phyloP scores from a whole-genome alignment of 1,284 basidiomycete species.

The Coniferiporia weirii region DNA sequence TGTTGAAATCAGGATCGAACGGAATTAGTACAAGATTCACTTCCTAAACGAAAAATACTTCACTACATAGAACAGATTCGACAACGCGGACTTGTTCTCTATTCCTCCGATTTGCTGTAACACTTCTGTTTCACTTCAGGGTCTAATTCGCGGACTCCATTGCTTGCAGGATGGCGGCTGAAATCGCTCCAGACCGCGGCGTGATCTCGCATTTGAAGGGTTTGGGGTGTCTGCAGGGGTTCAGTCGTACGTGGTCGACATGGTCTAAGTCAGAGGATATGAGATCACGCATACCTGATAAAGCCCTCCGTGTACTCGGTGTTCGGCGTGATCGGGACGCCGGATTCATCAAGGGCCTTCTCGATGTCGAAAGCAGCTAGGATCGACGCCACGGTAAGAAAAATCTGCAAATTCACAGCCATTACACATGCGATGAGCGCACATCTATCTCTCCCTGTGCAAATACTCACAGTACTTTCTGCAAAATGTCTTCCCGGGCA shows the following conservation, averaged over 20 bases:
- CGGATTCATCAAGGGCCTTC: slow-evolving; percentile 8
- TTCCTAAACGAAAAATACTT: no score
- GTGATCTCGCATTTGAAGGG: neutral
- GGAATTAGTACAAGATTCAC: no score
- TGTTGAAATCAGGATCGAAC: no score
- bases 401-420: neutral
- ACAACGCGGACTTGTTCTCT: neutral
- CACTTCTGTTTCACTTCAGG: neutral
- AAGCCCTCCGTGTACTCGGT: slow-evolving; percentile 1
- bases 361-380: slow-evolving; percentile 13
- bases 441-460: neutral
- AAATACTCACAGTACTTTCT: slow-evolving; percentile 6
- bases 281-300: slow-evolving; percentile 1
- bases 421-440: neutral
- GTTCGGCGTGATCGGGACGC: slow-evolving; percentile 3
- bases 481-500: slow-evolving; percentile 20
- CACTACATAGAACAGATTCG: no score
- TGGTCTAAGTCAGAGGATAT: neutral
- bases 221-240: neutral
- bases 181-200: neutral
- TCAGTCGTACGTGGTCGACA: neutral
- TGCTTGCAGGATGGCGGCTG: neutral
- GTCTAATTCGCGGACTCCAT: neutral
- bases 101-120: neutral
- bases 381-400: slow-evolving; percentile 8